These are phyloP conservation scores for Cryptococcus jaspeensis DNA, from an alignment of 1,284 basidiomycete species.

Conservation along the genomic window DNA sequence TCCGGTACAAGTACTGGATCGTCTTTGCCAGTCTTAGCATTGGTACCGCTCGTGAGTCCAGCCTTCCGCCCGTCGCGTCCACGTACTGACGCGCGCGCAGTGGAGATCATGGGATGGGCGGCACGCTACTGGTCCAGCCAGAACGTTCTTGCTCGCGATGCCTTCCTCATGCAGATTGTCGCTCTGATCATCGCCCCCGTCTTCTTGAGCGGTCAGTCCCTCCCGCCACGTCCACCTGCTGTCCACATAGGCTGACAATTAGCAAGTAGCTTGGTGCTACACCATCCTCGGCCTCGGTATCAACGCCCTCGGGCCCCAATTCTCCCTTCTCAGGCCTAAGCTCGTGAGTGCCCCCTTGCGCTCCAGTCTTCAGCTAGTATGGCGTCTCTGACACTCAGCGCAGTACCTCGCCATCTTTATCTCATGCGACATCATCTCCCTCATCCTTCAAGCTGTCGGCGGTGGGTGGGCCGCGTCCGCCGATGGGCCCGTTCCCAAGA, in stretches of 20 bases:
- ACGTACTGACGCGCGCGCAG: constrained; percentile 50
- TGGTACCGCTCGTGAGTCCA: constrained; percentile 29
- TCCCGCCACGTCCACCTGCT: background rate
- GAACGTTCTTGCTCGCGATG: constrained; percentile 26
- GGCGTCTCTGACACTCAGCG: background rate
- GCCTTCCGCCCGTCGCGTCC: background rate
- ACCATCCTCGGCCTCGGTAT: constrained; percentile 47
- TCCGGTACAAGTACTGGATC: constrained; percentile 55
- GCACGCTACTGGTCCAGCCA: constrained; percentile 35
- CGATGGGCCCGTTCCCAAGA: constrained; percentile 12
- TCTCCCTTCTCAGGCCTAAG: constrained; percentile 38
- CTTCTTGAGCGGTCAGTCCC: constrained; percentile 40
- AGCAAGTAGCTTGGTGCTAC: constrained; percentile 33
- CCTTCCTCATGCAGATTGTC: constrained; percentile 55
- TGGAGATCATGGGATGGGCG: constrained; percentile 55
- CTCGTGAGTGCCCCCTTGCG: constrained; percentile 1
- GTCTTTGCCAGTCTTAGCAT: constrained; percentile 58
- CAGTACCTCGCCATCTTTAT: constrained; percentile 49
- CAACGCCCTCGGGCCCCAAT: constrained; percentile 33
- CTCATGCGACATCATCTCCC: constrained; percentile 46
- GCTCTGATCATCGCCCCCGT: constrained; percentile 47
- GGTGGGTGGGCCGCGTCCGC: constrained; percentile 43
- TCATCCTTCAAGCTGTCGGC: constrained; percentile 51
- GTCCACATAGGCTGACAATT: background rate
- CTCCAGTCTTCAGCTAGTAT: background rate